Base-by-base conservation (phyloP, 805 yeast species). In the Yarrowia hollandica region DNA sequence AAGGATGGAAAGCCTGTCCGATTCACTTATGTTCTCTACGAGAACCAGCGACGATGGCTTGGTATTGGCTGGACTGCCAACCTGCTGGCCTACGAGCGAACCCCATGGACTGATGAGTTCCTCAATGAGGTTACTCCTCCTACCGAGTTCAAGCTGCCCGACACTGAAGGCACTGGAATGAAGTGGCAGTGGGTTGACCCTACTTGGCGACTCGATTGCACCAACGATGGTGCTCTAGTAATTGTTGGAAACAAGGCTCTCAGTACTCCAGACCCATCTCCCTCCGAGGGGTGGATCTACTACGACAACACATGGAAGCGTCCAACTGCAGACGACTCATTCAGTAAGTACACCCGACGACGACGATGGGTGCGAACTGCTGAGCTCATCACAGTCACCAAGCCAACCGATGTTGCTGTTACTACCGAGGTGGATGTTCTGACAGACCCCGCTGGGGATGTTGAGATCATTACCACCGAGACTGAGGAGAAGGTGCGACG, bases 1-100 rank as follows among this genome's bases (percentile, higher is more conserved):
- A 59, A 70, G 30, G 65, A 57, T 22, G 76, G 77, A 7, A 77
- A 77, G 61, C 80, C 83, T 22, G 90, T 89, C 26, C 74, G 91
- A 60, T 94, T 91, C 72, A 91, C 97, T 4, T 92, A 89, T 72
- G 97, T 90, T 1, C 77, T 94, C 10, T 91, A 85, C 71, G 99
- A 92, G 71, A 92, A 92, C 71, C 98, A 92, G 75, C 83, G 99
- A 68, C 84, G 95, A 67, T 92, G 99, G 99, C 77, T 92, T 35
- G 98, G 97, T 12, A 88, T 92, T 66, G 99, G 99, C 11, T 92
- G 99, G 99, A 92, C 98, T 0, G 78, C 95, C 14, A 90, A 90
- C 68, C 77, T 94, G 69, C 78, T 94, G 62, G 85, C 95, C 52
- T 92, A 92, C 69, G 99, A 92, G 73, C 81, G 99, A 69, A 85